Conservation (phyloP, 768 basidiomycete species). For the Tephrocybe sp. region DNA sequence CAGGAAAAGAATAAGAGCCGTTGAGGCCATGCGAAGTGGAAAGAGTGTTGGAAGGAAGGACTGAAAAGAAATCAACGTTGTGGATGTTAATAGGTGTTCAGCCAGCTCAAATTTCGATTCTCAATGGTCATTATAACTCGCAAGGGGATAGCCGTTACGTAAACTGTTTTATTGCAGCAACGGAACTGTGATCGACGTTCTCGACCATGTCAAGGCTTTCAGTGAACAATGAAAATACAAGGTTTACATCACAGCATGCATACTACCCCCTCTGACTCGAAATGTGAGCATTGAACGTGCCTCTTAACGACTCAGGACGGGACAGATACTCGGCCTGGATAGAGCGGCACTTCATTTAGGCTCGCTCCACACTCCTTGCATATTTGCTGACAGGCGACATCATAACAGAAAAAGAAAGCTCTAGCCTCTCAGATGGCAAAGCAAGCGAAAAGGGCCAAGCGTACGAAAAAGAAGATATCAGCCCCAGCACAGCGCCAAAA, state of each 20-base stretch:
- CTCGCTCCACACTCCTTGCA: too few relatives aligned
- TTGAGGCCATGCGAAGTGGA: conserved; percentile 12
- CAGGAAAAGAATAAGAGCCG: conserved; percentile 26
- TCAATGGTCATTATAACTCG: neutral
- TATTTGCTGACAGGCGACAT: neutral
- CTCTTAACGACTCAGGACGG: too few relatives aligned
- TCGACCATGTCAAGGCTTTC: neutral
- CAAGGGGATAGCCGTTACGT: conserved; percentile 8
- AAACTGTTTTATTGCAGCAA: conserved; percentile 1
- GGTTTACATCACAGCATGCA: too few relatives aligned
- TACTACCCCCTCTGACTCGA: too few relatives aligned
- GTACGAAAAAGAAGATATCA: neutral
- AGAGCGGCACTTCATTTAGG: too few relatives aligned
- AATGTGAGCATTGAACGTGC: too few relatives aligned
- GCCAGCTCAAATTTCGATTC: neutral
- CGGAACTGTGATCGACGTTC: neutral
- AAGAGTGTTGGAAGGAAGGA: neutral
- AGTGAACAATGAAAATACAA: too few relatives aligned
- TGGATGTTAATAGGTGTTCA: conserved; percentile 3
- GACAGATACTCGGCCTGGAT: too few relatives aligned
- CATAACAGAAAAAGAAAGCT: neutral
- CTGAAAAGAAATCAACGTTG: neutral
- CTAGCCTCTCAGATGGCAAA: neutral
- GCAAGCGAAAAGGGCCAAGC: too few relatives aligned
- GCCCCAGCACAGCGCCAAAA: neutral